Conservation (phyloP, 352 stramenopile genomes). For the Phytophthora nicotianae region DNA sequence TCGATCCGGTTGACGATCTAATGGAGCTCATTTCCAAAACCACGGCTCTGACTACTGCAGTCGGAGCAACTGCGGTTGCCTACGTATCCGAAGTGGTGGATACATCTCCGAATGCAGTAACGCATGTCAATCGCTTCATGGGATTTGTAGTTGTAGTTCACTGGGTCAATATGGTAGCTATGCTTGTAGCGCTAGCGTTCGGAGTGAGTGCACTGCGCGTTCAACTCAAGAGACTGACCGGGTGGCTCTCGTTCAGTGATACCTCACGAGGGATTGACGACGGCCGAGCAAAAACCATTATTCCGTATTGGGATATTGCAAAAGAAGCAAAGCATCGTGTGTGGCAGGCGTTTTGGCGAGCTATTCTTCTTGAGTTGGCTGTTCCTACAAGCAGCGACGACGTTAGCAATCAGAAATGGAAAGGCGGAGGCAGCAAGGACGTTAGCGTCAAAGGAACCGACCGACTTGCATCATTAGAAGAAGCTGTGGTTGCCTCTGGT, state of each 20-base stretch:
- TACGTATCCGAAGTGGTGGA: neutral
- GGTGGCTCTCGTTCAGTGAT: neutral
- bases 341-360: neutral
- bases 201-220: neutral
- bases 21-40: neutral
- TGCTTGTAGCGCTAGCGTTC: neutral
- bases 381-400: neutral
- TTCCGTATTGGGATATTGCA: neutral
- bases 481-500: neutral
- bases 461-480: neutral
- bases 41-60: neutral
- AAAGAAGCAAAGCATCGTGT: constrained; percentile 5
- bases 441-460: neutral
- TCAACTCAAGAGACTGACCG: neutral
- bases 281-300: neutral
- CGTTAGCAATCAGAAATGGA: neutral
- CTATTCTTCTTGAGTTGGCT: neutral
- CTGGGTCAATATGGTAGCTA: neutral
- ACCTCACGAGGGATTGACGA: neutral
- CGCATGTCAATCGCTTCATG: neutral
- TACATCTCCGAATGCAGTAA: neutral
- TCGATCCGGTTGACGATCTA: neutral
- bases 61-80: neutral
- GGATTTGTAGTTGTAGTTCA: neutral
- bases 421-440: neutral